These are phyloP conservation scores for Penicillium lividum DNA, from an alignment of 495 filamentous ascomycete genomes.

Conservation along the genomic window DNA sequence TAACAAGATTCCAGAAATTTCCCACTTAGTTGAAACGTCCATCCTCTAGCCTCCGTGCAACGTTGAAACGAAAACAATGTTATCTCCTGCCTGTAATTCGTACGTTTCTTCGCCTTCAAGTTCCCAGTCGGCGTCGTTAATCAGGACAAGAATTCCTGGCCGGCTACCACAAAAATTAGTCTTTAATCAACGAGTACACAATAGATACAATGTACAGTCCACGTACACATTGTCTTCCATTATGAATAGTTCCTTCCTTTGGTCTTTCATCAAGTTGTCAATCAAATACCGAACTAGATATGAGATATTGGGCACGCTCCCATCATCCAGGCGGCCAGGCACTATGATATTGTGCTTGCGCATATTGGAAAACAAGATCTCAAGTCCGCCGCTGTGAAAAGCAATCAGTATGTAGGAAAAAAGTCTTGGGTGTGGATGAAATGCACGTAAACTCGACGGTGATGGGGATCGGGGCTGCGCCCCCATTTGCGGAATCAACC, in stretches of 20 bases:
- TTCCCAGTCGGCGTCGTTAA: slow-evolving; percentile 99
- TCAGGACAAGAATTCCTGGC: slow-evolving; percentile 93
- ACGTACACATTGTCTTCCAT: slow-evolving; percentile 84
- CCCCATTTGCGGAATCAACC: slow-evolving; percentile 11
- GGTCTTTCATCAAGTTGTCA: slow-evolving; percentile 79
- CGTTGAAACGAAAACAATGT: slow-evolving; percentile 96
- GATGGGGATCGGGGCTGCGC: slow-evolving; percentile 44
- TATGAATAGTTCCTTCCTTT: slow-evolving; percentile 86
- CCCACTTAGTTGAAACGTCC: not conserved
- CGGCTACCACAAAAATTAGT: slow-evolving; percentile 57
- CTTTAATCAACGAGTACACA: not conserved
- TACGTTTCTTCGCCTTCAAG: slow-evolving; percentile 92
- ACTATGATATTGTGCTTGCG: slow-evolving; percentile 68
- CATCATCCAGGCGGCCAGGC: slow-evolving; percentile 60
- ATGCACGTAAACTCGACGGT: slow-evolving; percentile 76
- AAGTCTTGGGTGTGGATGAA: not conserved
- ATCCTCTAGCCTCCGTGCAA: slow-evolving; percentile 77
- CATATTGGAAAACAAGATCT: slow-evolving; percentile 87
- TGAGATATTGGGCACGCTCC: slow-evolving; percentile 64
- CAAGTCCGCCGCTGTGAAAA: slow-evolving; percentile 77
- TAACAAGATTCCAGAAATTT: not conserved
- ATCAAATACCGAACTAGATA: slow-evolving; percentile 81
- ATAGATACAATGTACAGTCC: not conserved
- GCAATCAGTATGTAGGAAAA: slow-evolving; percentile 11
- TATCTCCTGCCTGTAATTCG: slow-evolving; percentile 77